Evolutionary conservation across 2,329 filamentous ascomycete genomes (phyloP).

Genomic region (Didymella segeticola): DNA sequence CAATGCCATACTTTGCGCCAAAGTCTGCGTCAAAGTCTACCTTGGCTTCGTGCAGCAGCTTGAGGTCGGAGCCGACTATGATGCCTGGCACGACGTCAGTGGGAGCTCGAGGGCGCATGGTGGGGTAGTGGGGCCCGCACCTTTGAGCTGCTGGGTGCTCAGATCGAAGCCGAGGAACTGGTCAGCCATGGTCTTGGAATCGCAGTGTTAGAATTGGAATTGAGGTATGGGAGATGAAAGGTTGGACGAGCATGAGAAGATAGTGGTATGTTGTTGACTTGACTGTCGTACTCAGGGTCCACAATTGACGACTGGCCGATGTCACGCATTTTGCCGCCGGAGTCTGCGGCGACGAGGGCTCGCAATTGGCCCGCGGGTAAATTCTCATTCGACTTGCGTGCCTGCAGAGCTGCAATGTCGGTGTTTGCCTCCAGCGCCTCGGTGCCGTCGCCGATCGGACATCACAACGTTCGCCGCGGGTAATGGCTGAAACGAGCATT

Average conservation of each 20-base stretch:
- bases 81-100: slow-evolving; percentile 64
- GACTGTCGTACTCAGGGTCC: slow-evolving; percentile 6
- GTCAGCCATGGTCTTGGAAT: slow-evolving; percentile 43
- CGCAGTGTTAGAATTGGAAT: background rate
- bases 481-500: slow-evolving; percentile 17
- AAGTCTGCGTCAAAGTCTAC: slow-evolving; percentile 96
- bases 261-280: slow-evolving; percentile 1
- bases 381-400: slow-evolving; percentile 15
- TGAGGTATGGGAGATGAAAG: background rate
- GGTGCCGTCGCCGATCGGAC: slow-evolving; percentile 16
- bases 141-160: slow-evolving; percentile 96
- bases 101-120: slow-evolving; percentile 20
- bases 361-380: slow-evolving; percentile 37
- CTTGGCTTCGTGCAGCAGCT: slow-evolving; percentile 82
- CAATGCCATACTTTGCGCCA: slow-evolving; percentile 65
- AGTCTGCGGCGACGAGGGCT: slow-evolving; percentile 29
- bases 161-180: slow-evolving; percentile 94
- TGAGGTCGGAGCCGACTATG: slow-evolving; percentile 81
- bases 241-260: slow-evolving; percentile 19
- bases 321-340: slow-evolving; percentile 43
- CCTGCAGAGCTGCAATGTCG: background rate
- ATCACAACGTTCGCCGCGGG: slow-evolving; percentile 16
- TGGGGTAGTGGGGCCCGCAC: slow-evolving; percentile 55
- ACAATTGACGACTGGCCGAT: slow-evolving; percentile 16
- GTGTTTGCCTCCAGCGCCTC: slow-evolving; percentile 9